These are phyloP conservation scores for Oldenlandia corymbosa DNA, from an alignment of 257 asterid species.

Conservation along the genomic window DNA sequence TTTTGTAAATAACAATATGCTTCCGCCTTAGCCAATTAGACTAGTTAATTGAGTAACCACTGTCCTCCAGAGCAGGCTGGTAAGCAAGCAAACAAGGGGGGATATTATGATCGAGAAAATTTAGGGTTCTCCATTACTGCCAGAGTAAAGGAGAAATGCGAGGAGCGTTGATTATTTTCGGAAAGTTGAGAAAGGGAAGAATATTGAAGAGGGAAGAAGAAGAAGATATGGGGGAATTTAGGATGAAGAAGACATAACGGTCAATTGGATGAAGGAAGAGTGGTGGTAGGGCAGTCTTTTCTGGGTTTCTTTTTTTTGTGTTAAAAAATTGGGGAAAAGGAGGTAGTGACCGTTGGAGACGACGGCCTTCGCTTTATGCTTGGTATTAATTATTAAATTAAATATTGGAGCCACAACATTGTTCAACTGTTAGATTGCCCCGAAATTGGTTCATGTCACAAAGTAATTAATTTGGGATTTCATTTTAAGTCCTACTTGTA, in stretches of 20 bases:
- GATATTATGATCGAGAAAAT: not conserved
- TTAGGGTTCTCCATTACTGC: not conserved
- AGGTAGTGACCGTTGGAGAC: constrained; percentile 23
- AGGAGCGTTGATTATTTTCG: constrained; percentile 6
- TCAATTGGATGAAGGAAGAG: constrained; percentile 14
- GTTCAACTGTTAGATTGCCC: too few species aligned
- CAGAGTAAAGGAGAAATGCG: not conserved
- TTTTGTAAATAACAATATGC: not conserved
- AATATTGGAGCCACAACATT: too few species aligned
- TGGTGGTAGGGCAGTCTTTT: not conserved
- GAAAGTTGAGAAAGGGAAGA: not conserved
- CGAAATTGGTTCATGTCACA: too few species aligned
- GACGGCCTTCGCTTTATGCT: too few species aligned
- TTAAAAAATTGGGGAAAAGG: constrained; percentile 3
- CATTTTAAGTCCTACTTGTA: too few species aligned
- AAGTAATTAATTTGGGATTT: too few species aligned
- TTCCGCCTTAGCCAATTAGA: too few species aligned
- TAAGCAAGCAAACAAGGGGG: too few species aligned
- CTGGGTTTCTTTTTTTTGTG: not conserved
- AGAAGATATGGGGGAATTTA: too few species aligned
- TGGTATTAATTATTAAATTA: too few species aligned
- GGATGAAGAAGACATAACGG: constrained; percentile 16
- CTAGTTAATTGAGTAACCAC: too few species aligned
- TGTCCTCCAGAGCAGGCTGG: not conserved
- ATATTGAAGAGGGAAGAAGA: not conserved